Evolutionary conservation across 2,329 filamentous ascomycete genomes (phyloP).

Genomic region (Colletotrichum gloeosporioides): DNA sequence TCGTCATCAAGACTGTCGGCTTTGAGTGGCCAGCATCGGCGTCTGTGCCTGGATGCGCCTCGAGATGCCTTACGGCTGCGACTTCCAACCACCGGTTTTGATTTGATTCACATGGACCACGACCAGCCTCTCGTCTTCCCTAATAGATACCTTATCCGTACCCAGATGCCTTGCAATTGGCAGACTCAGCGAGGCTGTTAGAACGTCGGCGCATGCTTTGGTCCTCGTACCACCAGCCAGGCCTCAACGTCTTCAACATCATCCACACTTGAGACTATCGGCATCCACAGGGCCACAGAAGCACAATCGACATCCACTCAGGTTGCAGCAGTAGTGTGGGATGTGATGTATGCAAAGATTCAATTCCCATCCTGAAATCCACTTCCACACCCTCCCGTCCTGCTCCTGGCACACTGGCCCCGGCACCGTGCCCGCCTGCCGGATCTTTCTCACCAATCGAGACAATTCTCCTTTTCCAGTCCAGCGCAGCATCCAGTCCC

Average conservation of each 20-base stretch:
- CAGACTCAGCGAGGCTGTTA: neutral
- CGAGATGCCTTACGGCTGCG: neutral
- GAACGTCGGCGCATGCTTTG: neutral
- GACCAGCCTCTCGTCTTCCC: neutral
- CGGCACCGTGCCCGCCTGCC: conserved; percentile 1
- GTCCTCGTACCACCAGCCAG: neutral
- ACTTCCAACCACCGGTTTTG: neutral
- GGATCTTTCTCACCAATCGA: conserved; percentile 14
- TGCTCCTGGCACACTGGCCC: neutral
- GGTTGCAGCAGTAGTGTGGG: neutral
- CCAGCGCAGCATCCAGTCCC: neutral
- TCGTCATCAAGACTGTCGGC: neutral
- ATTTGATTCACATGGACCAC: neutral
- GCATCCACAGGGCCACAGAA: neutral
- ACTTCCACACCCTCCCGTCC: neutral
- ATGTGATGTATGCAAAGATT: neutral
- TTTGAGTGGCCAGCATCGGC: neutral
- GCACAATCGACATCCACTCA: neutral
- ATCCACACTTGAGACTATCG: neutral
- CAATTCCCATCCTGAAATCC: neutral
- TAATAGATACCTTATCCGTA: neutral
- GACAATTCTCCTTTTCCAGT: neutral
- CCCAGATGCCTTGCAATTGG: neutral
- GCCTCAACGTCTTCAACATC: neutral
- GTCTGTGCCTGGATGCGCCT: neutral